Evolutionary conservation across 2,329 filamentous ascomycete genomes (phyloP).

Genomic region (Xenoacremonium recifei): DNA sequence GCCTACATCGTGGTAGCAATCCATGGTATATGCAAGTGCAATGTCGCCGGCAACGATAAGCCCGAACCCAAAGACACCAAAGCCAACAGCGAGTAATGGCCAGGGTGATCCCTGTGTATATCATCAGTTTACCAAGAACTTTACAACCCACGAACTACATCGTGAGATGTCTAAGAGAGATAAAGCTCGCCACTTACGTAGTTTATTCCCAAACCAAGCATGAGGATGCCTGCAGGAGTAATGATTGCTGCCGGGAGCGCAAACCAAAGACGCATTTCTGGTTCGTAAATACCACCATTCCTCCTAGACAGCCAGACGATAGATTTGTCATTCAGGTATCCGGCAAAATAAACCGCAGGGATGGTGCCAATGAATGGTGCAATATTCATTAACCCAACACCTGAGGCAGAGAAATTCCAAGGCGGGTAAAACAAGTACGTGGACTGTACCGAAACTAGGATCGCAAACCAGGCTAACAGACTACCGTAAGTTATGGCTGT

Average conservation of each 20-base stretch:
- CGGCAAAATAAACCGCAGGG: slow-evolving; percentile 35
- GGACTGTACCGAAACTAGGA: slow-evolving; percentile 11
- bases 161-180: too few relatives aligned
- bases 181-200: slow-evolving; percentile 22
- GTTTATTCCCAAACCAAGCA: slow-evolving; percentile 34
- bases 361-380: slow-evolving; percentile 36
- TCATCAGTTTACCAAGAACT: neutral
- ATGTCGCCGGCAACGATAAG: slow-evolving; percentile 34
- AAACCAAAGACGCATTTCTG: slow-evolving; percentile 39
- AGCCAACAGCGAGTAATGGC: slow-evolving; percentile 35
- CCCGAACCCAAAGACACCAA: slow-evolving; percentile 35
- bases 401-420: slow-evolving; percentile 24
- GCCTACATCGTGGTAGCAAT: slow-evolving; percentile 35
- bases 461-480: slow-evolving; percentile 35
- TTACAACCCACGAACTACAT: too few relatives aligned
- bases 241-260: slow-evolving; percentile 25
- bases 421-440: slow-evolving; percentile 28
- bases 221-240: slow-evolving; percentile 31
- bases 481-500: slow-evolving; percentile 39
- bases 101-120: slow-evolving; percentile 35
- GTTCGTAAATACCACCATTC: slow-evolving; percentile 40
- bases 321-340: slow-evolving; percentile 35
- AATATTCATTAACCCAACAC: slow-evolving; percentile 25
- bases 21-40: slow-evolving; percentile 32
- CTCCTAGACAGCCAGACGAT: slow-evolving; percentile 34